phyloP scores from a whole-genome alignment of 441 rosid species.

The Brassica balearica region DNA sequence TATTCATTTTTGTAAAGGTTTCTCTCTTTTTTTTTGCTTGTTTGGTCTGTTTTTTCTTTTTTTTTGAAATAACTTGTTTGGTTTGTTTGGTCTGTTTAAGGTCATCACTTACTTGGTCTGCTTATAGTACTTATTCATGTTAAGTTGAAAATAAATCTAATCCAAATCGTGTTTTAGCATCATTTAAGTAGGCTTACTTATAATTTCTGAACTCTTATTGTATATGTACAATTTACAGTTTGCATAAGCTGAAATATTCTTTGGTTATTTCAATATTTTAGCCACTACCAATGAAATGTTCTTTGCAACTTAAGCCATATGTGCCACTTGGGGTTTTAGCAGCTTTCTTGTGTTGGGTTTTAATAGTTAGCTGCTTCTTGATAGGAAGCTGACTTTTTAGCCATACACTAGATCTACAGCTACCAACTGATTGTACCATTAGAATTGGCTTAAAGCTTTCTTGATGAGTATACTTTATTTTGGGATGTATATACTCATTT shows the following conservation, averaged over 20 bases:
- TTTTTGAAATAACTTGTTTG: neutral
- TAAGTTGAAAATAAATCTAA: slow-evolving; percentile 17
- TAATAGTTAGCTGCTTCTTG: slow-evolving; percentile 16
- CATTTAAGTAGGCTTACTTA: slow-evolving; percentile 9
- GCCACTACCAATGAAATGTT: neutral
- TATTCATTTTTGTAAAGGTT: slow-evolving; percentile 26
- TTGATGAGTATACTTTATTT: neutral
- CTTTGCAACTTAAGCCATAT: neutral
- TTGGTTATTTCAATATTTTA: neutral
- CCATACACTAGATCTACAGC: slow-evolving; percentile 10
- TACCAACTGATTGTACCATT: slow-evolving; percentile 1
- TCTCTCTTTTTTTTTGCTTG: neutral
- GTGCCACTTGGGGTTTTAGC: slow-evolving; percentile 13
- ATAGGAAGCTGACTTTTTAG: neutral
- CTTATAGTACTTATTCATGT: slow-evolving; percentile 22
- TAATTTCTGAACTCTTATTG: slow-evolving; percentile 10
- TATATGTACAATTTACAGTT: slow-evolving; percentile 5
- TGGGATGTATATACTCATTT: neutral
- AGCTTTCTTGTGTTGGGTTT: slow-evolving; percentile 19
- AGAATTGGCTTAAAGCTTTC: slow-evolving; percentile 20
- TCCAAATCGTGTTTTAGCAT: slow-evolving; percentile 25
- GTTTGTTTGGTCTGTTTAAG: neutral
- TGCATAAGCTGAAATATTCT: neutral
- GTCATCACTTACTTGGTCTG: slow-evolving; percentile 2
- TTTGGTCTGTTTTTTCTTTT: neutral